Evolutionary conservation across 176 grass and related monocot genomes (phyloP).

Genomic region (Aechmea fasciata): DNA sequence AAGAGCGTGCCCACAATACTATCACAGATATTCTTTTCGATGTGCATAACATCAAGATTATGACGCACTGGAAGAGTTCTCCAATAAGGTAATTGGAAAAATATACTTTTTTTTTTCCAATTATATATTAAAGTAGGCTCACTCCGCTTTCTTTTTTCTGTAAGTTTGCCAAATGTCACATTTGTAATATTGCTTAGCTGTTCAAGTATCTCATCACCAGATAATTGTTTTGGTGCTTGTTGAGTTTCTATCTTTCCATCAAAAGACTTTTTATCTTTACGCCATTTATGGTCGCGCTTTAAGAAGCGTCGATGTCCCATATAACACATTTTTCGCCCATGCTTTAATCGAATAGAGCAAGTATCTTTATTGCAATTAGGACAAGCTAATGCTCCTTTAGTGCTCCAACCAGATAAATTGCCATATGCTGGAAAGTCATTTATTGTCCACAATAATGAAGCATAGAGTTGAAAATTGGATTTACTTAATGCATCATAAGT

Average conservation of each 20-base stretch:
- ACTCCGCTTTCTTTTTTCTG: too few relatives aligned
- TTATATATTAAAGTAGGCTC: too few relatives aligned
- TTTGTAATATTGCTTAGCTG: too few relatives aligned
- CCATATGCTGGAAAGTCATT: background rate
- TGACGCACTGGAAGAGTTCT: background rate
- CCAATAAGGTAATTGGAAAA: background rate
- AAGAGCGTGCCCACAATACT: background rate
- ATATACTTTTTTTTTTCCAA: too few relatives aligned
- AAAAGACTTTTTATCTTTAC: background rate
- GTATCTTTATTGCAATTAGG: background rate
- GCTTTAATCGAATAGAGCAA: background rate
- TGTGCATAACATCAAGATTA: background rate
- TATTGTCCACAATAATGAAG: background rate
- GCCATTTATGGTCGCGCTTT: background rate
- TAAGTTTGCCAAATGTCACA: too few relatives aligned
- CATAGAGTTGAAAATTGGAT: background rate
- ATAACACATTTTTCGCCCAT: background rate
- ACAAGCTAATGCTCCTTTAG: background rate
- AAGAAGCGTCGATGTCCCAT: slow-evolving; percentile 5
- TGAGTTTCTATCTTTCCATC: too few relatives aligned
- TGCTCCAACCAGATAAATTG: too few relatives aligned
- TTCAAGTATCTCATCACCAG: too few relatives aligned
- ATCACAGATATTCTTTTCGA: slow-evolving; percentile 19
- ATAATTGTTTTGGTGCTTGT: too few relatives aligned
- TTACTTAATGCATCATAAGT: background rate